Base-by-base conservation (phyloP, 495 filamentous ascomycete species). In the Penicillium bialowiezense region DNA sequence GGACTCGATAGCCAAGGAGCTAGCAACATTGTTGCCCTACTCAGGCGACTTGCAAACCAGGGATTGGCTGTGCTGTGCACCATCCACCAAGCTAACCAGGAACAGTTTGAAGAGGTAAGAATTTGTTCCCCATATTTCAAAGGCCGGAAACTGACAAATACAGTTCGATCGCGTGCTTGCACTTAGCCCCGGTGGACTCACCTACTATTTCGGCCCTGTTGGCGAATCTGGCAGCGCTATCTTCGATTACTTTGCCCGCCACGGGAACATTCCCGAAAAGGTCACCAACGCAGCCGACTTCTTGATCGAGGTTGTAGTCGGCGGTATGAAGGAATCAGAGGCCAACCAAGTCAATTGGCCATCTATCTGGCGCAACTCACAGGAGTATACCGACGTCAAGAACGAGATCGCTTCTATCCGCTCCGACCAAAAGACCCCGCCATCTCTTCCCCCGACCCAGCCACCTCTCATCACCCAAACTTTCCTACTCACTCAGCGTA, bases 271-370 rank as follows among this genome's bases (percentile, higher is more conserved):
- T 4, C 58, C 57, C 41, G 63, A 44, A 41, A 62, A 52, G 51
- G 70, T 57, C 52, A 85, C 83, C 38, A 90, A 91, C 62, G 85
- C 89, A 5, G 90, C 90, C 2, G 90, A 95, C 58, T 92, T 81
- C 65, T 89, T 95, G 75, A 81, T 96, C n/a, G 90, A 96, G 50
- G 83, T 86, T 1, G 87, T 93, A 15, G 90, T 90, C 23, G 86
- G 86, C 28, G 87, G 88, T 33, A 80, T 80, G 53, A 72, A 81
- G 21, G 71, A 83, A 3, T 77, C 87, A 20, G 81, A 82, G 13
- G 81, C 82, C n/a, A 78, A 83, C 55, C 71, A 77, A 15, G 80
- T 74, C 41, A 70, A 91, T 63, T 95, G 89, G 90, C 81, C 76
- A 13, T 84, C 87, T 40, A 78, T 95, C 42, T 95, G 86, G 86